Base-by-base conservation (phyloP, 73 alveolate genomes). In the Blepharisma stoltei region DNA sequence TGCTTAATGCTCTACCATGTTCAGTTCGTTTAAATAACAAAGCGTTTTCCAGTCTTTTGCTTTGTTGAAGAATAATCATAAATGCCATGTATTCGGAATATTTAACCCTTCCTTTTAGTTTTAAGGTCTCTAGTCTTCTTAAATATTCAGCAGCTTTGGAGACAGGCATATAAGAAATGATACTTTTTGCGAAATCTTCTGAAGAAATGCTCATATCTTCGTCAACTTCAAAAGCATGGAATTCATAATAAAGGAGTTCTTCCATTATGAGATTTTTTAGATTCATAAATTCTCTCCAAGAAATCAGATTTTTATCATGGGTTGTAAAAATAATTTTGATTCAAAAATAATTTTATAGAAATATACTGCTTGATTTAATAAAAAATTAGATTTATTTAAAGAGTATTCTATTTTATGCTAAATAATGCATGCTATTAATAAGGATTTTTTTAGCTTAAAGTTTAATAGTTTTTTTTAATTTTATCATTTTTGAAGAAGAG, bases 171-270 rank as follows among this genome's bases (percentile, higher is more conserved):
- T 85, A 85, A 54, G 87, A 50, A 52, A 88, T 76, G n/a, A 88
- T 76, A 37, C 82, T 53, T 71, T 85, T 84, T 3, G 92, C 92
- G 76, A 88, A 88, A 65, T 88, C 95, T 55, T 88, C 92, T 9
- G 84, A 82, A 44, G 87, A 66, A 25, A 88, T 88, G 38, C 86
- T 46, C 9, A 67, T 86, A 44, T 80, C 55, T 8, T 84, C 90
- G 55, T 86, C 86, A 6, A 84, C 90, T 18, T 66, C 88, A 50
- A 78, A 88, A 53, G 75, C 69, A 47, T 88, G 80, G 82, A 88
- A 88, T 71, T 85, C 91, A 66, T 73, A 88, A 65, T 83, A 87
- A 41, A 84, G 44, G 6, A 85, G 76, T 7, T 90, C 84, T 2
- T 43, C 78, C 47, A 68, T 54, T 3, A 88, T 76, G 54, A 41